A percentile compares a stretch with the other conserved stretches of the same genome.
These are phyloP conservation scores for Anisodus tanguticus DNA, from an alignment of 257 asterid species.

Conservation along the genomic window DNA sequence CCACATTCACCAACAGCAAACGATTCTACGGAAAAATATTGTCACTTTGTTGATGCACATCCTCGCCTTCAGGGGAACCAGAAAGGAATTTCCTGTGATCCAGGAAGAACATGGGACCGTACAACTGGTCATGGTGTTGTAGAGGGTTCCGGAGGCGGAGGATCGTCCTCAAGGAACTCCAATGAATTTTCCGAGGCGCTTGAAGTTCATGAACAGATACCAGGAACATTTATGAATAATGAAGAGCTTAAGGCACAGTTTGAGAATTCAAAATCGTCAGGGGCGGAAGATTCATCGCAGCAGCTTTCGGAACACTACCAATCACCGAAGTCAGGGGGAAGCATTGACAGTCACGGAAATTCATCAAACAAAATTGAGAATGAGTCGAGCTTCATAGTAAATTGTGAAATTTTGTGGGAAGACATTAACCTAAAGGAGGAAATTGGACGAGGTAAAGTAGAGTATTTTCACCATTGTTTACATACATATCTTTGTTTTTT, in stretches of 20 bases:
- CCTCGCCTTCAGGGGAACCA: not conserved
- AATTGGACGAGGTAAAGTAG: slow-evolving; percentile 64
- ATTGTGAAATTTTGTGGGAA: slow-evolving; percentile 64
- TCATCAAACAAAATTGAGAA: slow-evolving; percentile 45
- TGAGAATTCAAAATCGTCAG: not conserved
- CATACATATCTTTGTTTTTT: not conserved
- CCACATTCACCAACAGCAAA: slow-evolving; percentile 21
- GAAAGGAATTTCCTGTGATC: slow-evolving; percentile 5
- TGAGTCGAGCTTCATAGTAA: slow-evolving; percentile 37
- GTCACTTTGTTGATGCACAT: slow-evolving; percentile 14
- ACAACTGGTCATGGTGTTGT: not conserved
- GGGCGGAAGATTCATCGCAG: not conserved
- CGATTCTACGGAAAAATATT: not conserved
- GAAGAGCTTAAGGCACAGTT: not conserved
- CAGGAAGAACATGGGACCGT: not conserved
- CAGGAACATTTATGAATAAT: not conserved
- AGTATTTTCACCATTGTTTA: not conserved
- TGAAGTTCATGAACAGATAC: not conserved
- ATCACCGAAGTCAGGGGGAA: slow-evolving; percentile 31
- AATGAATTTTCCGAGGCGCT: not conserved
- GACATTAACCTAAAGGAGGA: slow-evolving; percentile 62
- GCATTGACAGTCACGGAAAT: slow-evolving; percentile 37
- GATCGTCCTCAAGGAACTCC: not conserved
- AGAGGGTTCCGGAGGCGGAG: not conserved
- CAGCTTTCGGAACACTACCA: slow-evolving; percentile 22